phyloP scores from a whole-genome alignment of 2,329 filamentous ascomycete genomes.

The Colletotrichum orchidophilum region DNA sequence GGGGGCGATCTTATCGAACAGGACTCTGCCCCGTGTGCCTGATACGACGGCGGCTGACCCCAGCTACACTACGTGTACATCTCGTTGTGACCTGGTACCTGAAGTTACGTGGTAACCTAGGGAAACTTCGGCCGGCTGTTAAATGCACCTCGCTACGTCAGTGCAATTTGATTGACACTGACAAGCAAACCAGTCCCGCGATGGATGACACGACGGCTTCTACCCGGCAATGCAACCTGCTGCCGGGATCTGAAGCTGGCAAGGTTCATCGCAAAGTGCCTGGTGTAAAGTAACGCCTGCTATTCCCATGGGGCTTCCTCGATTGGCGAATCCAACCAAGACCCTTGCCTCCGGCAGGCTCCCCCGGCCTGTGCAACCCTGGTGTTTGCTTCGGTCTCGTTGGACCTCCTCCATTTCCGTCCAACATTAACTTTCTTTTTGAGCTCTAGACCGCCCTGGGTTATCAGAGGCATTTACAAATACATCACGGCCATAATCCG shows the following conservation, averaged over 20 bases:
- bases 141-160: constrained; percentile 6
- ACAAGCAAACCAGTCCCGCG: neutral
- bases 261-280: neutral
- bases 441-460: too few species aligned
- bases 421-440: constrained; percentile 27
- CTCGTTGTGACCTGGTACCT: too few species aligned
- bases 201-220: constrained; percentile 11
- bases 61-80: neutral
- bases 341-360: constrained; percentile 6
- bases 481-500: neutral
- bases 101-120: neutral
- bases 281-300: neutral
- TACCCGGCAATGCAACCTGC: neutral
- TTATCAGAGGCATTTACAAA: neutral
- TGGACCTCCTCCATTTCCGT: neutral
- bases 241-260: neutral
- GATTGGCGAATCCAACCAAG: constrained; percentile 18
- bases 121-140: neutral
- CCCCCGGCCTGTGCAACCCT: constrained; percentile 8
- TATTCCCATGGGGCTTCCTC: neutral
- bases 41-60: neutral
- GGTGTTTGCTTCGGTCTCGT: neutral
- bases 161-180: neutral
- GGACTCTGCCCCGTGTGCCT: constrained; percentile 2
- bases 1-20: neutral